phyloP scores from a whole-genome alignment of 2,329 filamentous ascomycete genomes.

The Pseudogymnoascus sp. region DNA sequence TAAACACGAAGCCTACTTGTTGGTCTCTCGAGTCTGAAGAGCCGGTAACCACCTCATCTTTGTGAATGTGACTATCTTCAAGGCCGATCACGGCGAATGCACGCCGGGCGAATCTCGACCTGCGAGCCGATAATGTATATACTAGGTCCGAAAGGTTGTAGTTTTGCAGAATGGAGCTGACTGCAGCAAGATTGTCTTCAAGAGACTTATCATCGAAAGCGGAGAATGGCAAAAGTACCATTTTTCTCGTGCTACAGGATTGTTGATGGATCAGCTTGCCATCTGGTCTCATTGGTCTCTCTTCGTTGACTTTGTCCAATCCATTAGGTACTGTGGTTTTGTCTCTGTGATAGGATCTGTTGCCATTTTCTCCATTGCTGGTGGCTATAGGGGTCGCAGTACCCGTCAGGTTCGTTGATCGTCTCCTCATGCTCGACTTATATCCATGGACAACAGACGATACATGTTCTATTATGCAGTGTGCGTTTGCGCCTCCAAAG shows the following conservation, averaged over 20 bases:
- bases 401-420: background rate
- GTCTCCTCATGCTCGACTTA: background rate
- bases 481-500: conserved; percentile 43
- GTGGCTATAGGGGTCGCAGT: background rate
- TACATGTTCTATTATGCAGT: conserved; percentile 28
- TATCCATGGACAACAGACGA: conserved; percentile 11
- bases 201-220: background rate
- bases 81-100: conserved; percentile 10
- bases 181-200: background rate
- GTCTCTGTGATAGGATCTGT: background rate
- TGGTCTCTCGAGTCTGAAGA: background rate
- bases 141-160: background rate
- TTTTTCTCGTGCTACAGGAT: background rate
- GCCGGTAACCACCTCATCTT: background rate
- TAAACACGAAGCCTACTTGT: conserved; percentile 16
- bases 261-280: background rate
- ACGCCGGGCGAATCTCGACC: conserved; percentile 9
- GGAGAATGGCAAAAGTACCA: background rate
- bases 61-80: background rate
- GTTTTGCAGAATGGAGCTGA: too few species aligned
- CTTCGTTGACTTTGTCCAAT: background rate
- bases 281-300: background rate
- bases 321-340: background rate
- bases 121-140: conserved; percentile 8
- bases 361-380: background rate